Evolutionary conservation across 2,329 filamentous ascomycete genomes (phyloP).

Genomic region (Fusarium foetens): DNA sequence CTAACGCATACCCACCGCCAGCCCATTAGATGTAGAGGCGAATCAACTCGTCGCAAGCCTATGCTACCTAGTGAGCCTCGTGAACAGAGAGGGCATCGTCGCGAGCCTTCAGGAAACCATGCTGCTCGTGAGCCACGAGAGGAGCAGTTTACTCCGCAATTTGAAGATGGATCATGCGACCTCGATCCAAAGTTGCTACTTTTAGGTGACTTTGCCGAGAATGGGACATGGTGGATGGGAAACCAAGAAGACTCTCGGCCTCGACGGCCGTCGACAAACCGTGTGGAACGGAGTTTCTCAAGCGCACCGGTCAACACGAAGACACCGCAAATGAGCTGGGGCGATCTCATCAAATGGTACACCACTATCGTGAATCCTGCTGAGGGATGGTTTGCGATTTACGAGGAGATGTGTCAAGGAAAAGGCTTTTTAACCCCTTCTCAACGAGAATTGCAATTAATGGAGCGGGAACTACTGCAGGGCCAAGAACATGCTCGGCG

Average conservation of each 20-base stretch:
- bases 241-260: constrained; percentile 54
- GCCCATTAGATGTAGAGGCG: constrained; percentile 34
- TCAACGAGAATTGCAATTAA: constrained; percentile 52
- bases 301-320: constrained; percentile 34
- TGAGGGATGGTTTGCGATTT: constrained; percentile 70
- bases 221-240: constrained; percentile 84
- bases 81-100: constrained; percentile 36
- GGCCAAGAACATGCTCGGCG: constrained; percentile 77
- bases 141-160: constrained; percentile 26
- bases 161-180: constrained; percentile 53
- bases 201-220: constrained; percentile 80
- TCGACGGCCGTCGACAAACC: constrained; percentile 29
- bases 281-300: constrained; percentile 29
- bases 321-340: constrained; percentile 80
- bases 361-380: constrained; percentile 74
- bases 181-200: constrained; percentile 80
- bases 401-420: constrained; percentile 59
- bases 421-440: constrained; percentile 47
- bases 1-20: constrained; percentile 57
- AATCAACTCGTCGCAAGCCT: constrained; percentile 44
- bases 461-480: constrained; percentile 60
- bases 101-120: constrained; percentile 53
- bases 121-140: constrained; percentile 29
- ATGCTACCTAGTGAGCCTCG: constrained; percentile 49
- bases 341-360: constrained; percentile 78